Evolutionary conservation across 495 filamentous ascomycete genomes (phyloP).

Genomic region (Daldinia bambusicola): DNA sequence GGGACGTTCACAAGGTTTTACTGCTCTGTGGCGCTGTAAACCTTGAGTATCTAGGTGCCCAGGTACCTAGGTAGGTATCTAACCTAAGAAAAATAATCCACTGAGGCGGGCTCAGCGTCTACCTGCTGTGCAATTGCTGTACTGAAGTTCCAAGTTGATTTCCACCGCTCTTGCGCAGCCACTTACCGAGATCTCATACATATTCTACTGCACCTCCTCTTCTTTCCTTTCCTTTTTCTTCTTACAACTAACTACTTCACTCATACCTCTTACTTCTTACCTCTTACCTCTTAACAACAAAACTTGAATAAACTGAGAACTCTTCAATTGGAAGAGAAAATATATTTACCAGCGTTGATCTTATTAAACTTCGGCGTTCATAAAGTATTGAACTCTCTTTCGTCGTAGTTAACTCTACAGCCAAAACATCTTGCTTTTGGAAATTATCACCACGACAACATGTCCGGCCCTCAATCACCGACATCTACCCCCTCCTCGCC

Average conservation of each 20-base stretch:
- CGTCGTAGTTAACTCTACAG: neutral
- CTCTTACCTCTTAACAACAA: neutral
- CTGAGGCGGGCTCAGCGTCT: too few species aligned
- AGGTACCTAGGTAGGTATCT: too few species aligned
- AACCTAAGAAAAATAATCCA: too few species aligned
- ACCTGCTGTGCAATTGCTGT: neutral
- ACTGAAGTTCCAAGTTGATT: neutral
- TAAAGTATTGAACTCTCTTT: neutral
- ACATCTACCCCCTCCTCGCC: slow-evolving; percentile 51
- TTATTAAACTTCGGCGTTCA: neutral
- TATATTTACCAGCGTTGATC: neutral
- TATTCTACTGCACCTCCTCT: slow-evolving; percentile 32
- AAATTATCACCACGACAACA: slow-evolving; percentile 18
- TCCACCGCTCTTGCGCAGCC: slow-evolving; percentile 39
- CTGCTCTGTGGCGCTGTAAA: slow-evolving; percentile 19
- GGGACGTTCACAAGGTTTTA: slow-evolving; percentile 16
- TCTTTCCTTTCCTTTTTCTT: slow-evolving; percentile 16
- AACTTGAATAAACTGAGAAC: slow-evolving; percentile 5
- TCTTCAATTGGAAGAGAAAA: slow-evolving; percentile 10
- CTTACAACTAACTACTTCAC: slow-evolving; percentile 14
- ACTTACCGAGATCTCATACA: slow-evolving; percentile 29
- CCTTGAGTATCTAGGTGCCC: neutral
- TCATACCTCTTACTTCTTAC: neutral
- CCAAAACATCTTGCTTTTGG: neutral
- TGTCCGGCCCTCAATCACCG: slow-evolving; percentile 47